Evolutionary conservation across 2,329 filamentous ascomycete genomes (phyloP).

Genomic region (Fusarium sp.): DNA sequence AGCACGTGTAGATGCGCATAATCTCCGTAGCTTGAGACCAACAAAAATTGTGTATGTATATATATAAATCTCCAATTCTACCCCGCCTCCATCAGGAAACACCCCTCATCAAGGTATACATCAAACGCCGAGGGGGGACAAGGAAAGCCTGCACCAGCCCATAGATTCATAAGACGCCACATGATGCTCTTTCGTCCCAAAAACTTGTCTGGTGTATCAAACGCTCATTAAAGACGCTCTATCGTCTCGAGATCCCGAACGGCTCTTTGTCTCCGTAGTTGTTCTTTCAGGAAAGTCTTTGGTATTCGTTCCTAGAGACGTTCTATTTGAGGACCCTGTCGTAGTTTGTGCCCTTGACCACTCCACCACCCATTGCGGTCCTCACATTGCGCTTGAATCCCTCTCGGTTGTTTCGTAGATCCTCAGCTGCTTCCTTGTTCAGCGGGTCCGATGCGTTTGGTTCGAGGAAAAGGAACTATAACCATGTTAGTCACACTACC

Average conservation of each 20-base stretch:
- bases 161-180: constrained; percentile 38
- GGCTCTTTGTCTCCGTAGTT: constrained; percentile 1
- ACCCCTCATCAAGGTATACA: constrained; percentile 3
- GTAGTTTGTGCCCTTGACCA: constrained; percentile 77
- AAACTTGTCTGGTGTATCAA: constrained; percentile 25
- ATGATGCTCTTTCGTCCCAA: constrained; percentile 28
- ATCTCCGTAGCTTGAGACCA: neutral
- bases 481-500: constrained; percentile 36
- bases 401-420: constrained; percentile 86
- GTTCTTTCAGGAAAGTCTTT: constrained; percentile 18
- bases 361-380: constrained; percentile 83
- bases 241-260: constrained; percentile 15
- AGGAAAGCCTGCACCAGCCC: constrained; percentile 26
- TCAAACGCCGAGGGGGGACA: constrained; percentile 13
- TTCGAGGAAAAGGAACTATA: constrained; percentile 94
- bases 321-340: constrained; percentile 79
- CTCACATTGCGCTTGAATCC: constrained; percentile 92
- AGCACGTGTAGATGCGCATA: neutral
- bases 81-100: constrained; percentile 6
- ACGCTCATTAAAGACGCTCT: constrained; percentile 23
- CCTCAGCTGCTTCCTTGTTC: constrained; percentile 97
- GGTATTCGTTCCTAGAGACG: neutral
- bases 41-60: neutral
- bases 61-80: constrained; percentile 19
- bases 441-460: constrained; percentile 97